phyloP scores from a whole-genome alignment of 2,329 filamentous ascomycete genomes.

The Xylaria sp. region DNA sequence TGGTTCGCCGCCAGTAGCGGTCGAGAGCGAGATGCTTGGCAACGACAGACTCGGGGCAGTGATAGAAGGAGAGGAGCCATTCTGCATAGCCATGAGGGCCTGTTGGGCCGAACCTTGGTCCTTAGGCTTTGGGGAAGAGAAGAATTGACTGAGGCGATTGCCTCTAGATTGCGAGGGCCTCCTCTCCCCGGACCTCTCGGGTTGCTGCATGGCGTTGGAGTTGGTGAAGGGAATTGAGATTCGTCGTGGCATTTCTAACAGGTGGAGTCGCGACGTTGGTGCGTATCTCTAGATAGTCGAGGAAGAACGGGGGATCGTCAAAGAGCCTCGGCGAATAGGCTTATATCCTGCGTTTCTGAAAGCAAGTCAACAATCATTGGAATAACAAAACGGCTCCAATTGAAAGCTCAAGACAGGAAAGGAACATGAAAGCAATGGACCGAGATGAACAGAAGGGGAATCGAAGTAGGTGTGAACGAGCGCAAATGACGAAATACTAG shows the following conservation, averaged over 20 bases:
- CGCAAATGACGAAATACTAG: too few relatives aligned
- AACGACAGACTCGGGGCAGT: slow-evolving; percentile 75
- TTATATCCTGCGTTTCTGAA: slow-evolving; percentile 13
- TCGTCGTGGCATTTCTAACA: slow-evolving; percentile 61
- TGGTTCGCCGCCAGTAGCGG: slow-evolving; percentile 74
- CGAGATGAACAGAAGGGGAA: not conserved
- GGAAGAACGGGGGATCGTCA: slow-evolving; percentile 7
- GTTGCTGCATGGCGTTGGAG: slow-evolving; percentile 49
- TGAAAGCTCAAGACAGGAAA: not conserved
- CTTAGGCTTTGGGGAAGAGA: slow-evolving; percentile 78
- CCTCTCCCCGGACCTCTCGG: slow-evolving; percentile 57
- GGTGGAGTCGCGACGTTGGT: slow-evolving; percentile 9
- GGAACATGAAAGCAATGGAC: not conserved
- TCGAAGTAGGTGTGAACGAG: not conserved
- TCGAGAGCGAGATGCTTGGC: slow-evolving; percentile 90
- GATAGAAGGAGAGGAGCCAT: slow-evolving; percentile 62
- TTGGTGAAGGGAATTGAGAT: slow-evolving; percentile 60
- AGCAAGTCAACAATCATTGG: slow-evolving; percentile 5
- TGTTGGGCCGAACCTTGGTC: slow-evolving; percentile 67
- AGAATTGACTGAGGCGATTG: slow-evolving; percentile 80
- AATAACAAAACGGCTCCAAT: not conserved
- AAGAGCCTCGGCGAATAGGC: slow-evolving; percentile 6
- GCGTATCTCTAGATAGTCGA: slow-evolving; percentile 23
- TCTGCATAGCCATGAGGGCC: slow-evolving; percentile 67
- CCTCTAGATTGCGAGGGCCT: slow-evolving; percentile 67